Conservation (phyloP, 1,139 yeast genomes). For the Magnusiomyces starmeri region DNA sequence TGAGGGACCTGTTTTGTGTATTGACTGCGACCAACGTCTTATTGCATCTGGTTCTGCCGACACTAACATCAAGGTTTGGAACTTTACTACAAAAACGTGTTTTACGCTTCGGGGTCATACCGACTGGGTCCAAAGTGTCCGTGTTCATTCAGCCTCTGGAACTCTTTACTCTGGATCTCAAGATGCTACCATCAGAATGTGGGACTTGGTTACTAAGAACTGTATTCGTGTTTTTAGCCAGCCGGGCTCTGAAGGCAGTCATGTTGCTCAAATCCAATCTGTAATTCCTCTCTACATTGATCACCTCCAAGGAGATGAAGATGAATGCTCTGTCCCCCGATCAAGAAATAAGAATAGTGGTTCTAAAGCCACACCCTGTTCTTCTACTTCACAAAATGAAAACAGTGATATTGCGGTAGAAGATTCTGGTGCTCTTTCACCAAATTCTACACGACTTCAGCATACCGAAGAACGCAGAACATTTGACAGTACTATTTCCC, state of each 20-base stretch:
- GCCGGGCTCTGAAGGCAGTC: slow-evolving; percentile 30
- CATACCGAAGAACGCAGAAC: slow-evolving; percentile 1
- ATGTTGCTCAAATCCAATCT: slow-evolving; percentile 70
- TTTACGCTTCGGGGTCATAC: slow-evolving; percentile 88
- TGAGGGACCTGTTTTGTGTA: slow-evolving; percentile 67
- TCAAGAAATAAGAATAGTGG: not conserved
- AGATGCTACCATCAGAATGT: slow-evolving; percentile 87
- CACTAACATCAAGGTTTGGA: slow-evolving; percentile 89
- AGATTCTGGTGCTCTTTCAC: slow-evolving; percentile 10
- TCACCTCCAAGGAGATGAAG: slow-evolving; percentile 33
- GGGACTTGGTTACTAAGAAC: slow-evolving; percentile 79
- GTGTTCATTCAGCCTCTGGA: slow-evolving; percentile 69
- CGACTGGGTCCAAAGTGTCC: slow-evolving; percentile 87
- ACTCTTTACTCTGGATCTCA: slow-evolving; percentile 85
- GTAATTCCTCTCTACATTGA: slow-evolving; percentile 72
- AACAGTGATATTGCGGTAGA: too few relatives aligned
- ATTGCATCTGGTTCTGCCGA: slow-evolving; percentile 95
- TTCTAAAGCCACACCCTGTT: not conserved
- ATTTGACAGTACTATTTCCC: not conserved
- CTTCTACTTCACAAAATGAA: slow-evolving; percentile 7
- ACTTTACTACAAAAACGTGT: slow-evolving; percentile 86
- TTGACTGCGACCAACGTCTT: slow-evolving; percentile 69
- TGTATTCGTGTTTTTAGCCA: slow-evolving; percentile 67
- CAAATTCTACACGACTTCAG: slow-evolving; percentile 10
- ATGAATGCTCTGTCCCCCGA: slow-evolving; percentile 18